These are phyloP conservation scores for Hirschfeldia incana DNA, from an alignment of 345 rosid species.

Conservation along the genomic window DNA sequence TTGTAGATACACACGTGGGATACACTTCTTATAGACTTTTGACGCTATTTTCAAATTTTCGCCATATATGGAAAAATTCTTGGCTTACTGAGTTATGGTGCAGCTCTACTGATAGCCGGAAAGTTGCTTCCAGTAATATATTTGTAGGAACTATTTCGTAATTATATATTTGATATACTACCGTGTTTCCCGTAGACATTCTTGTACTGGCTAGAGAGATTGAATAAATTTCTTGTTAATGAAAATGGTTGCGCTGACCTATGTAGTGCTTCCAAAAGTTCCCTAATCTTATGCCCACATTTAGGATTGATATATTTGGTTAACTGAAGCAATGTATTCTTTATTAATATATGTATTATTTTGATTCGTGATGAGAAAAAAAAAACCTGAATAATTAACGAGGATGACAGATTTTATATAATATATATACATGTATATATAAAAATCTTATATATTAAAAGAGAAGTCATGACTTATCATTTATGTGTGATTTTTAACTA, in stretches of 20 bases:
- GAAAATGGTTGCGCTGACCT: conserved; percentile 21
- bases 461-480: no score
- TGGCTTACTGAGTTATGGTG: background rate
- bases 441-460: no score
- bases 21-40: background rate
- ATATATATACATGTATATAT: no score
- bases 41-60: background rate
- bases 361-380: background rate
- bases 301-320: conserved; percentile 1
- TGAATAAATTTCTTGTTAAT: background rate
- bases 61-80: background rate
- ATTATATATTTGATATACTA: background rate
- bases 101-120: background rate
- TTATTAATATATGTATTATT: background rate
- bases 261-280: conserved; percentile 32
- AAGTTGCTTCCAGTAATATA: background rate
- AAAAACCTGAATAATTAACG: background rate
- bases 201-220: background rate
- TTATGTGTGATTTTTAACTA: no score
- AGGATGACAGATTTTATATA: conserved; percentile 4
- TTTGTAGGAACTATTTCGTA: background rate
- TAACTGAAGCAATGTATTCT: background rate
- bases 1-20: background rate
- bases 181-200: background rate
- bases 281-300: conserved; percentile 30